phyloP scores from a whole-genome alignment of 345 rosid species.

The Carallia brachiata region DNA sequence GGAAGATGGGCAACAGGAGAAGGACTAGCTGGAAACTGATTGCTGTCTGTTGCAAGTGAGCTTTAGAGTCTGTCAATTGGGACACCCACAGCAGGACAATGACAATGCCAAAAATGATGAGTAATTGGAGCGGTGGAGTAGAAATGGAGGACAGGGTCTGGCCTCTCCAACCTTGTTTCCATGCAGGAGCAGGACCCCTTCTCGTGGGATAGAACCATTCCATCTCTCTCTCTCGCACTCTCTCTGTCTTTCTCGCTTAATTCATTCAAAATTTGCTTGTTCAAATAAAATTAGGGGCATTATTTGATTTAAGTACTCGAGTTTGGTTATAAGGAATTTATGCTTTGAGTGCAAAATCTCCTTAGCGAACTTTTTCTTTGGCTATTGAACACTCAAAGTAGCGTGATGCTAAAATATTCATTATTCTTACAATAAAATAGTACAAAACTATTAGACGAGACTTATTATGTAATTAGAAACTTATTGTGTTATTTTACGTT shows the following conservation, averaged over 20 bases:
- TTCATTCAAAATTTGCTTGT: slow-evolving; percentile 1
- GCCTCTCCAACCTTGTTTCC: slow-evolving; percentile 56
- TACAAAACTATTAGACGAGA: no score
- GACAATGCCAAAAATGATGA: slow-evolving; percentile 49
- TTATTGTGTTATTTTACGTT: no score
- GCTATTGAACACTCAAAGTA: slow-evolving; percentile 16
- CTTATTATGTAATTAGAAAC: no score
- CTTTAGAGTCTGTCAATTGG: slow-evolving; percentile 24
- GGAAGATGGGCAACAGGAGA: slow-evolving; percentile 35
- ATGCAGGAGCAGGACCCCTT: slow-evolving; percentile 53
- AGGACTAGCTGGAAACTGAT: slow-evolving; percentile 40
- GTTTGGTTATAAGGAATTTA: slow-evolving; percentile 4
- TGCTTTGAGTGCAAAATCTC: slow-evolving; percentile 28
- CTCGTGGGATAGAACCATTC: slow-evolving; percentile 54
- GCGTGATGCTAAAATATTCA: background rate
- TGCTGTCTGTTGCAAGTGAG: slow-evolving; percentile 31
- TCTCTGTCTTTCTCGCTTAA: background rate
- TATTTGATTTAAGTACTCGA: background rate
- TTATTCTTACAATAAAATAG: background rate
- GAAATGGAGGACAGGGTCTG: slow-evolving; percentile 41
- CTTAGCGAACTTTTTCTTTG: slow-evolving; percentile 7
- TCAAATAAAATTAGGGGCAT: background rate
- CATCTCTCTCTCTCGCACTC: slow-evolving; percentile 18
- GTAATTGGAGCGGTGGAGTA: slow-evolving; percentile 39
- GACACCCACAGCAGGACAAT: slow-evolving; percentile 45